Evolutionary conservation across 257 asterid genomes (phyloP).

Genomic region (Avicennia marina): DNA sequence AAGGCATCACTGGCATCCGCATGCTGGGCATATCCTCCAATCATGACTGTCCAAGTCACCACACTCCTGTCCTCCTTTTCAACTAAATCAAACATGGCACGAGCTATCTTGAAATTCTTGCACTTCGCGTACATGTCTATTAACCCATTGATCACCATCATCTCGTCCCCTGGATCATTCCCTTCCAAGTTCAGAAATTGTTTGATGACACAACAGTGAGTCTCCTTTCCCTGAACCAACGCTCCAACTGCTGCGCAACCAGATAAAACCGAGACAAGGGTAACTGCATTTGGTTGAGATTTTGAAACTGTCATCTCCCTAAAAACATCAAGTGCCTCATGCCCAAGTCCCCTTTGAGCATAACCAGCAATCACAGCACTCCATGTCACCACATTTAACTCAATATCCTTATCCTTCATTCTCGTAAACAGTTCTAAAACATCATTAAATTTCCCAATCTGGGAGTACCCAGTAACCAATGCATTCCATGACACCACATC

Average conservation of each 20-base stretch:
- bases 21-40: slow-evolving; percentile 84
- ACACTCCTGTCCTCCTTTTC: slow-evolving; percentile 48
- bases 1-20: slow-evolving; percentile 79
- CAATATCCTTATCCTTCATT: slow-evolving; percentile 55
- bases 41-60: slow-evolving; percentile 93
- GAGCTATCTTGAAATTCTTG: slow-evolving; percentile 45
- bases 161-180: slow-evolving; percentile 62
- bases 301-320: slow-evolving; percentile 58
- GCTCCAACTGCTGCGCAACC: slow-evolving; percentile 78
- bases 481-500: slow-evolving; percentile 93
- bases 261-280: slow-evolving; percentile 72
- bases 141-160: slow-evolving; percentile 75
- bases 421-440: slow-evolving; percentile 59
- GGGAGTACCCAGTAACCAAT: slow-evolving; percentile 81
- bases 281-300: slow-evolving; percentile 68
- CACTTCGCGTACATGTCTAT: slow-evolving; percentile 89
- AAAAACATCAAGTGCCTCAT: slow-evolving; percentile 62
- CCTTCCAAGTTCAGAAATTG: slow-evolving; percentile 35
- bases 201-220: slow-evolving; percentile 53
- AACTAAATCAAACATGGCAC: slow-evolving; percentile 50
- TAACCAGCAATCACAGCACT: slow-evolving; percentile 89
- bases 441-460: slow-evolving; percentile 59
- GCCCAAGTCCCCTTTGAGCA: slow-evolving; percentile 85
- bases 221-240: slow-evolving; percentile 63
- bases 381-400: slow-evolving; percentile 81